Conservation (phyloP, 2,329 filamentous ascomycete species). For the Epichloe amarillans region DNA sequence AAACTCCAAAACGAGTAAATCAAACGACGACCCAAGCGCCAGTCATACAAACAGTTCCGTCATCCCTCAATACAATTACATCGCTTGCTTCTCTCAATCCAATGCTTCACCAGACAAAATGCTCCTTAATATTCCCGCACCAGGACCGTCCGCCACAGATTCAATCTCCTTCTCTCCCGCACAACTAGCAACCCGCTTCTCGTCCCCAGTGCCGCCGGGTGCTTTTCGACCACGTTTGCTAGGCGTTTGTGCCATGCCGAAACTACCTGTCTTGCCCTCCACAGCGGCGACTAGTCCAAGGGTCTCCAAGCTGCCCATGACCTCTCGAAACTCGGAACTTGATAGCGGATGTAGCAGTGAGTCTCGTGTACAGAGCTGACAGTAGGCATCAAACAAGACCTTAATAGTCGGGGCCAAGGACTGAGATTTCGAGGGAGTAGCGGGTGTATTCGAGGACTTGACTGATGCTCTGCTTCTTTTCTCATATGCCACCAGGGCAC, state of each 20-base stretch:
- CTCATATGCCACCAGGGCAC: conserved; percentile 77
- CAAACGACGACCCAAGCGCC: not conserved
- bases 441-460: conserved; percentile 26
- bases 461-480: conserved; percentile 47
- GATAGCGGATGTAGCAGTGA: conserved; percentile 83
- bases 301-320: conserved; percentile 79
- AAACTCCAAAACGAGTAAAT: not conserved
- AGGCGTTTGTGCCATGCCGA: conserved; percentile 52
- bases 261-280: conserved; percentile 57
- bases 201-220: conserved; percentile 46
- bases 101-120: conserved; percentile 49
- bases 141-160: conserved; percentile 50
- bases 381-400: conserved; percentile 73
- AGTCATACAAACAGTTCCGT: not conserved
- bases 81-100: conserved; percentile 24
- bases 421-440: conserved; percentile 48
- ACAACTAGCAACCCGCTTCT: conserved; percentile 65
- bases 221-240: conserved; percentile 52
- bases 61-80: not conserved
- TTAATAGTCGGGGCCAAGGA: conserved; percentile 66
- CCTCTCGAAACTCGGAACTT: conserved; percentile 86
- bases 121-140: conserved; percentile 46
- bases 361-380: conserved; percentile 68
- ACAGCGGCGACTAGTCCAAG: conserved; percentile 62
- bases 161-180: conserved; percentile 71